Conservation (phyloP, 2,329 filamentous ascomycete genomes). For the Beauveria varroae region DNA sequence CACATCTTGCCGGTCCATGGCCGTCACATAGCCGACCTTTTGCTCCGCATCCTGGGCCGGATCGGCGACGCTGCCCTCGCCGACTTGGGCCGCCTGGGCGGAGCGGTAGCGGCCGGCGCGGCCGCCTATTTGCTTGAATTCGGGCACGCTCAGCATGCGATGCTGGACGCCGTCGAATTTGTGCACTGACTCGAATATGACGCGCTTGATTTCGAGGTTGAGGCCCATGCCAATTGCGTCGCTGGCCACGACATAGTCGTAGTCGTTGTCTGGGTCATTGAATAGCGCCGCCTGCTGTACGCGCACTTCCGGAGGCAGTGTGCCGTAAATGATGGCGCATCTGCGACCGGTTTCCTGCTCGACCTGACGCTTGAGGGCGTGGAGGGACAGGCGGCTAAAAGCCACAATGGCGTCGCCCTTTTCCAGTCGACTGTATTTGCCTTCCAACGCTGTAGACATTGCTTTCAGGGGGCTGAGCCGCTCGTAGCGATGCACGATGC, state of each 20-base stretch:
- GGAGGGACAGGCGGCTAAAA: slow-evolving; percentile 77
- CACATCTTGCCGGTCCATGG: slow-evolving; percentile 65
- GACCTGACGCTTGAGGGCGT: slow-evolving; percentile 69
- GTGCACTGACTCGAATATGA: slow-evolving; percentile 72
- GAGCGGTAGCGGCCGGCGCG: slow-evolving; percentile 81
- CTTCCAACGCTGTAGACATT: slow-evolving; percentile 54
- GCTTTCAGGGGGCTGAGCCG: slow-evolving; percentile 72
- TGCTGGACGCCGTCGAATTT: slow-evolving; percentile 61
- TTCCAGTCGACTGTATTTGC: slow-evolving; percentile 57
- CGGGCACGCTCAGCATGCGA: slow-evolving; percentile 58
- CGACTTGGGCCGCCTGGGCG: slow-evolving; percentile 46
- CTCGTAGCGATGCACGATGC: slow-evolving; percentile 75
- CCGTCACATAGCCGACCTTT: slow-evolving; percentile 67
- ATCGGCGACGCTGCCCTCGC: background rate
- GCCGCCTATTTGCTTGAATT: slow-evolving; percentile 92
- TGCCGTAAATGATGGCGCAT: slow-evolving; percentile 89
- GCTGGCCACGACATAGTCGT: slow-evolving; percentile 88
- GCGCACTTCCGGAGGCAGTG: slow-evolving; percentile 83
- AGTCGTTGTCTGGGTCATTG: slow-evolving; percentile 92
- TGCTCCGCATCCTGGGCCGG: slow-evolving; percentile 15
- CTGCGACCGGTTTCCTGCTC: slow-evolving; percentile 68
- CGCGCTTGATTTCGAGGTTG: slow-evolving; percentile 83
- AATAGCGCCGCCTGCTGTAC: slow-evolving; percentile 87
- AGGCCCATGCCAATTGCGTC: slow-evolving; percentile 97
- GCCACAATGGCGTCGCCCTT: slow-evolving; percentile 89